Base-by-base conservation (phyloP, 768 basidiomycete genomes). In the Tulasnella sp. region DNA sequence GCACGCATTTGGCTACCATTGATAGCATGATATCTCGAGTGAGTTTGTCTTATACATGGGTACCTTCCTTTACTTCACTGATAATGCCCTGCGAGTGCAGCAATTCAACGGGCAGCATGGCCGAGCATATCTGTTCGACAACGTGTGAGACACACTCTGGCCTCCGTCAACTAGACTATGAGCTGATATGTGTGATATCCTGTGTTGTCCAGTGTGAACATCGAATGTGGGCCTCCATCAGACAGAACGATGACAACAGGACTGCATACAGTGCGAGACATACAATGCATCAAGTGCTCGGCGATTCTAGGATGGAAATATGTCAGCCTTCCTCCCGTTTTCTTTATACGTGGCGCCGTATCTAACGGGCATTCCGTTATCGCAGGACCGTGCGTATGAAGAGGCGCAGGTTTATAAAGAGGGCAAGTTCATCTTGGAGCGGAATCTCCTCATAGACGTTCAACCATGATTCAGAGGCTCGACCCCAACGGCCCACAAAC, bases 81-180 rank as follows among this genome's bases (percentile, higher is more conserved):
- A 5, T 48, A n/a, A 48, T 11, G 46, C 27, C 19, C 27, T 48
- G 46, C 5, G 21, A 21, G 27, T 48, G 44, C 70, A 98, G 94
- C 88, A 89, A 45, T 98, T 98, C 78, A 92, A 90, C 63, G 94
- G 94, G 25, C 92, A 96, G 72, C 92, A 96, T 71, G 94, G 94
- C 17, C 78, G 89, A 59, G 94, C 94, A 17, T 92, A 93, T 70
- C 81, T 98, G 63, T 93, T 98, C 67, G 89, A 93, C 53, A 81
- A 78, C 64, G 92, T 96, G 93, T 94, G 71, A 77, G 92, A 73
- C 24, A 21, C n/a, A 17, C 38, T 46, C 22, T 7, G 7, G 7
- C 34, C 15, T 31, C 41, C 49, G 30, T 24, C n/a, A 43, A 10
- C 19, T n/a, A n/a, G n/a, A n/a, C n/a, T n/a, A n/a, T n/a, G n/a